Base-by-base conservation (phyloP, 805 yeast species). In the Komagataella pastoris region DNA sequence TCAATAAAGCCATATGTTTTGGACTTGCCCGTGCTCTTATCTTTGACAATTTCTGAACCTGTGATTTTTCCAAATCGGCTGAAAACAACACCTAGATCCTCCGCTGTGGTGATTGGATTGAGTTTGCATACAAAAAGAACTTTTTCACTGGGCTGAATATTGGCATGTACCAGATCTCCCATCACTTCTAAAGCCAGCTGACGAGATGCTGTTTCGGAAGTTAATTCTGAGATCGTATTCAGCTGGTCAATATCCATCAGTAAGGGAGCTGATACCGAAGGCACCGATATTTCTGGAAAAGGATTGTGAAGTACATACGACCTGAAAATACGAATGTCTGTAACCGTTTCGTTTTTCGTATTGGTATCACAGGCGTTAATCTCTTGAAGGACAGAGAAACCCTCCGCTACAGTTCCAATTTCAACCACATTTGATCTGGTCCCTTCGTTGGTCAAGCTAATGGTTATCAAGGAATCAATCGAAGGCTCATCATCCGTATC, bases 1-100 rank as follows among this genome's bases (percentile, higher is more conserved):
- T 81, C 85, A 30, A 83, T 75, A 55, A 83, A 83, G 2, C 81
- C 90, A 58, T 83, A 83, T 50, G 78, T 74, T 44, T 80, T 58
- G 1, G 81, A 76, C 14, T 71, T 72, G 0, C 77, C 74, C 0
- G 80, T 71, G 3, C 58, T 62, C 24, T 65, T 65, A 55, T 79
- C 84, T 45, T 67, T 61, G 12, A 82, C 69, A 14, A 83, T 65
- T 50, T 80, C 81, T 53, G 80, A 74, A 1, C 77, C 70, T 1
- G 57, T 53, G 17, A 83, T 75, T 5, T 63, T 55, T 1, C 89
- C 89, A 65, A 81, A 83, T 50, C 85, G 66, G n/a, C 76, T 68
- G 58, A 83, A 83, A 12, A 83, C 77, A 36, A 74, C 61, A 45
- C 69, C 65, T 24, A 83, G 60, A 49, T 83, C 86, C 4, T 75